phyloP scores from a whole-genome alignment of 2,329 filamentous ascomycete genomes.

The Akanthomyces muscarius region DNA sequence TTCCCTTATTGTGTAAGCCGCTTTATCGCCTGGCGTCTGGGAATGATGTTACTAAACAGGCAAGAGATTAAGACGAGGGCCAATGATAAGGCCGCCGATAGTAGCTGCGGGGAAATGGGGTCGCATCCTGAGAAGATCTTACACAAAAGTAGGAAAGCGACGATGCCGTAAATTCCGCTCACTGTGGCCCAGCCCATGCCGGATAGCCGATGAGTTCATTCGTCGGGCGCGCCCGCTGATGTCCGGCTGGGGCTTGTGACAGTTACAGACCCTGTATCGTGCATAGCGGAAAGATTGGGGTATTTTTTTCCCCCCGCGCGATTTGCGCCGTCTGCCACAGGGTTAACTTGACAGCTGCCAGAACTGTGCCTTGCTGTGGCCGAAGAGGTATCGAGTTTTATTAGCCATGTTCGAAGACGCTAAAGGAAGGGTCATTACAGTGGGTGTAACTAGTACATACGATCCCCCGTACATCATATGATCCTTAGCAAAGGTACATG shows the following conservation, averaged over 20 bases:
- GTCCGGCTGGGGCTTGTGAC: background rate
- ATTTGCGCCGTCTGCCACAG: background rate
- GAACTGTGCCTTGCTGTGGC: background rate
- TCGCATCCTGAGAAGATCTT: background rate
- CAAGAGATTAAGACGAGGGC: conserved; percentile 5
- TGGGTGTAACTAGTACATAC: too few species aligned
- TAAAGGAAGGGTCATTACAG: background rate
- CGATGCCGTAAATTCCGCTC: background rate
- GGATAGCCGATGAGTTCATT: background rate
- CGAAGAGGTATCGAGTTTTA: background rate
- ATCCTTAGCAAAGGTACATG: too few species aligned
- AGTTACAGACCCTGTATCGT: background rate
- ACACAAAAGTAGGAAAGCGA: background rate
- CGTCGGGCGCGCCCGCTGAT: background rate
- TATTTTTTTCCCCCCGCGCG: background rate
- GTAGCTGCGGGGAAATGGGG: background rate
- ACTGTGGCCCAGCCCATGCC: background rate
- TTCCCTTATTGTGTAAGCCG: background rate
- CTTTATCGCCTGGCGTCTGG: background rate
- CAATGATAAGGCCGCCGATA: background rate
- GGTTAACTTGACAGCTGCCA: background rate
- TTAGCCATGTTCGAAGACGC: background rate
- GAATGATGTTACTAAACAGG: background rate
- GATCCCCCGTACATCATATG: too few species aligned
- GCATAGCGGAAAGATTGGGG: background rate